Conservation (phyloP, 495 filamentous ascomycete genomes). For the Tuber calosporum region DNA sequence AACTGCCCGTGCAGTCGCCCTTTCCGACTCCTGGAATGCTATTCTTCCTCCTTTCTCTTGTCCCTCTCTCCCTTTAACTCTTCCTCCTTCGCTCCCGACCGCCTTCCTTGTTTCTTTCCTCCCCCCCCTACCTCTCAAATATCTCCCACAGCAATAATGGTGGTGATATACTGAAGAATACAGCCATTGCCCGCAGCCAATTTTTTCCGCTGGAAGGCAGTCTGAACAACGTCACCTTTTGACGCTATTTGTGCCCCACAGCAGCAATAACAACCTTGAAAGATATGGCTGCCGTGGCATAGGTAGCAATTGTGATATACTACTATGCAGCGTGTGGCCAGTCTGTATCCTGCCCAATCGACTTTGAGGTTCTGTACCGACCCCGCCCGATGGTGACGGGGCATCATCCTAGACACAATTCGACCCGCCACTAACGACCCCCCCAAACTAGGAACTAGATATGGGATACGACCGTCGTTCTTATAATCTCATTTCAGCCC, state of each 20-base stretch:
- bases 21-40: neutral
- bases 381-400: neutral
- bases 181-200: neutral
- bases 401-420: neutral
- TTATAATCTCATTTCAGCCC: neutral
- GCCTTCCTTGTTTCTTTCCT: neutral
- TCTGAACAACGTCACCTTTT: slow-evolving; percentile 1
- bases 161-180: neutral
- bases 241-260: neutral
- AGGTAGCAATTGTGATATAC: slow-evolving; percentile 4
- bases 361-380: neutral
- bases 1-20: slow-evolving; percentile 10
- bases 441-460: neutral
- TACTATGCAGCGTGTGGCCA: neutral
- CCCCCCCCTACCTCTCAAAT: neutral
- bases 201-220: neutral
- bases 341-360: slow-evolving; percentile 1
- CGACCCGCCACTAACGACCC: neutral
- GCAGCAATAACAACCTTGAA: neutral
- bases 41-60: neutral
- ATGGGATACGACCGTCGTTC: neutral
- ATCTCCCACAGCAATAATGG: neutral
- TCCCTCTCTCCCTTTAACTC: neutral
- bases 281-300: slow-evolving; percentile 1
- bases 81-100: neutral